Evolutionary conservation across 2,329 filamentous ascomycete genomes (phyloP).

Genomic region (Metarhizium anisopliae): DNA sequence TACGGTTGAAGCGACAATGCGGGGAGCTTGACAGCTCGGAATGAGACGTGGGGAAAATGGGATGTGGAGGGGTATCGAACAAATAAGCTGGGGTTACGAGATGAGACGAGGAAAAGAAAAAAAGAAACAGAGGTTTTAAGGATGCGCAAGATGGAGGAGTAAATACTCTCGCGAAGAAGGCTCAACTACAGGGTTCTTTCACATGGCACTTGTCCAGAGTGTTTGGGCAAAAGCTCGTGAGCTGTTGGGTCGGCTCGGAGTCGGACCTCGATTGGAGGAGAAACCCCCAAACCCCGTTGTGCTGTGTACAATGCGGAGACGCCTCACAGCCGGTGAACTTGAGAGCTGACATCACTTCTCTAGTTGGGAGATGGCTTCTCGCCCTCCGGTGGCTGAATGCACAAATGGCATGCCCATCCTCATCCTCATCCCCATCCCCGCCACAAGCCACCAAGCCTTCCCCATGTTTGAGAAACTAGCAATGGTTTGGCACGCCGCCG

Average conservation of each 20-base stretch:
- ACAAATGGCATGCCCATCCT: background rate
- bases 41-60: conserved; percentile 3
- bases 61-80: background rate
- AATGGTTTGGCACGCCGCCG: background rate
- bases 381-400: background rate
- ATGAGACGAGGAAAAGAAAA: background rate
- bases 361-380: no score
- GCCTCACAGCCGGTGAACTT: background rate
- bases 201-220: background rate
- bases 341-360: background rate
- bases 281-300: background rate
- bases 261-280: background rate
- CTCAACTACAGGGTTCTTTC: background rate
- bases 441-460: background rate
- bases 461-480: background rate
- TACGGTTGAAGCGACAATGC: background rate
- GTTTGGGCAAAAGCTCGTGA: background rate
- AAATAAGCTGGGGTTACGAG: background rate
- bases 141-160: background rate
- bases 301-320: background rate
- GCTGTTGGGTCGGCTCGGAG: background rate
- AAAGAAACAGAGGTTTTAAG: background rate
- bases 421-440: background rate
- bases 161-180: background rate
- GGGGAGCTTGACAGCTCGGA: background rate